Evolutionary conservation across 208 protist genomes (phyloP).

Genomic region (Trypanosoma mega): DNA sequence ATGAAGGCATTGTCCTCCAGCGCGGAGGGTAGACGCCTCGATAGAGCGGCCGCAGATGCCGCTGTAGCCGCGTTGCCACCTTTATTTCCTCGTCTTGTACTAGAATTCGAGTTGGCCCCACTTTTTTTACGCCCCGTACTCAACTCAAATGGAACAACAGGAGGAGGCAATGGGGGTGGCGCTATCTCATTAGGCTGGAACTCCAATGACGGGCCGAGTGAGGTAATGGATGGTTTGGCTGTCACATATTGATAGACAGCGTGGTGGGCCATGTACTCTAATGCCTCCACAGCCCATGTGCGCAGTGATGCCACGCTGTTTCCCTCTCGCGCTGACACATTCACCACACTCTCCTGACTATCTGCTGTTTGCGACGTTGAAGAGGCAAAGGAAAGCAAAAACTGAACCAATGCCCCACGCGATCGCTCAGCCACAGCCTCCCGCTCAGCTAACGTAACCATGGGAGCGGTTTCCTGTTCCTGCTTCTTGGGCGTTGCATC

Average conservation of each 20-base stretch:
- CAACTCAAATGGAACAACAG: background rate
- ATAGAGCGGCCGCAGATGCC: background rate
- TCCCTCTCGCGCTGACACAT: too few relatives aligned
- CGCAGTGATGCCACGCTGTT: background rate
- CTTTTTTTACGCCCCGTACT: background rate
- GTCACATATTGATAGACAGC: conserved; percentile 8
- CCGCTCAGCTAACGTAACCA: background rate
- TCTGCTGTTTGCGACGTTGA: background rate
- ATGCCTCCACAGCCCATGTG: conserved; percentile 18
- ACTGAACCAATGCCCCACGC: conserved; percentile 17
- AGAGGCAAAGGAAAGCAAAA: conserved; percentile 22
- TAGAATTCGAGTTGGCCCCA: background rate
- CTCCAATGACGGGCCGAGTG: conserved; percentile 5
- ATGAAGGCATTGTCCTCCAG: background rate
- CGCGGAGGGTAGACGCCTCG: too few relatives aligned
- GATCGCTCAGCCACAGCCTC: conserved; percentile 11
- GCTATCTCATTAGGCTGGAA: conserved; percentile 1
- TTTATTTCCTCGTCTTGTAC: background rate
- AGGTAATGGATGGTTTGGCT: conserved; percentile 9
- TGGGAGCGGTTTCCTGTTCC: background rate
- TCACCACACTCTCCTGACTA: too few relatives aligned
- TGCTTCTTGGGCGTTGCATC: conserved; percentile 4
- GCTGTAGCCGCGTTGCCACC: background rate
- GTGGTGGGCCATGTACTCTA: conserved; percentile 20
- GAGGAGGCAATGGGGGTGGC: background rate